Evolutionary conservation across 2,329 filamentous ascomycete species (phyloP).

Genomic region (Nothophaeocryptopus gaeumannii): DNA sequence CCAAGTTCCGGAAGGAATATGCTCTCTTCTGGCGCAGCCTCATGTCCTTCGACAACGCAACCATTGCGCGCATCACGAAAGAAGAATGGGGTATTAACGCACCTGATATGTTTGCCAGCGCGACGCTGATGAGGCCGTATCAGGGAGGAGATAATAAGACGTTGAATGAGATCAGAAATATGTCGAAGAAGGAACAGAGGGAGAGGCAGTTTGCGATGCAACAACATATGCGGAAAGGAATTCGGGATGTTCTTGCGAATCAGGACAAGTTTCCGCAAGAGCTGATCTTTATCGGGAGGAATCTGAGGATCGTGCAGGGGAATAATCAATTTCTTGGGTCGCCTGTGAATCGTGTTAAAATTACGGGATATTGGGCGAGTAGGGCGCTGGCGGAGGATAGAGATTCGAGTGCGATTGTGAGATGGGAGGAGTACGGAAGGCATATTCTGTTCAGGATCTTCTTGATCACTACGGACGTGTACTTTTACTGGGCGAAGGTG

Average conservation of each 20-base stretch:
- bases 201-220: slow-evolving; percentile 75
- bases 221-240: slow-evolving; percentile 65
- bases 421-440: slow-evolving; percentile 66
- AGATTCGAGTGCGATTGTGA: slow-evolving; percentile 60
- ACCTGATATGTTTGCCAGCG: slow-evolving; percentile 85
- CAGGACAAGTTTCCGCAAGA: slow-evolving; percentile 87
- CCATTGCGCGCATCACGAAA: slow-evolving; percentile 67
- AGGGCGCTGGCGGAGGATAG: slow-evolving; percentile 74
- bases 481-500: slow-evolving; percentile 78
- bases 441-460: slow-evolving; percentile 82
- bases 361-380: slow-evolving; percentile 87
- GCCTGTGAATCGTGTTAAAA: slow-evolving; percentile 87
- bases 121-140: slow-evolving; percentile 87
- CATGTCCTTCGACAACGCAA: slow-evolving; percentile 86
- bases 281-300: slow-evolving; percentile 86
- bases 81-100: slow-evolving; percentile 83
- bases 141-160: slow-evolving; percentile 74
- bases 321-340: slow-evolving; percentile 90
- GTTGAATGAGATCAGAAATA: slow-evolving; percentile 46
- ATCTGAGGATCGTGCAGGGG: slow-evolving; percentile 87
- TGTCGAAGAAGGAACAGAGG: slow-evolving; percentile 56
- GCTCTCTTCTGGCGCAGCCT: slow-evolving; percentile 89
- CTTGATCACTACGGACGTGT: slow-evolving; percentile 70
- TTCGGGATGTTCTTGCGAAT: slow-evolving; percentile 78
- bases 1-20: slow-evolving; percentile 81